Evolutionary conservation across 495 filamentous ascomycete species (phyloP), one percentile per base, ranked within the genome.

Genomic region (Terfezia boudieri): DNA sequence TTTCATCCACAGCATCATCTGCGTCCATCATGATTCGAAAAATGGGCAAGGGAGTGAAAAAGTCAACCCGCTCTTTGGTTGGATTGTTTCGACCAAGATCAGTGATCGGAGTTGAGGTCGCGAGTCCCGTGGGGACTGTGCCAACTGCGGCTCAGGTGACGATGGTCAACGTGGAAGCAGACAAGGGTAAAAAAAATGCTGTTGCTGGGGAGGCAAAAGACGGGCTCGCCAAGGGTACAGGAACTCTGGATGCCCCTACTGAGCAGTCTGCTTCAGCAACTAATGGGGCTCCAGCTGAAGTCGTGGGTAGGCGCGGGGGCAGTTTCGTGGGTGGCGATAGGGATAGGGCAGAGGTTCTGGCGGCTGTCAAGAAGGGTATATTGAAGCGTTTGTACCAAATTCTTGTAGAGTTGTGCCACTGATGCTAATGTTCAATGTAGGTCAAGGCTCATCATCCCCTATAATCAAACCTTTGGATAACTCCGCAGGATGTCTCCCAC

Each of bases 11-110:
- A 16, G 90, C 90, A 35, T 96, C 92, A 8, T 99, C 90, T 20
- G 90, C 90, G 23, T 96, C 92, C 37, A 82, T 99, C 58, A 99
- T 99, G 90, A 88, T 99, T 63, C 79, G 90, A 35, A 99, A 99
- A 73, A 96, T 99, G 92, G 92, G 90, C 61, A 83, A 85, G 57
- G 88, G 92, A 20, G 82, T 95, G 81, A 99, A 94, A 76, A 88
- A 85, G 67, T 80, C 83, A 16, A 82, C 80, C 22, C 73, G 87
- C 36, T 95, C 88, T 9, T 74, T 99, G 49, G 92, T 94, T 60
- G 90, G 90, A 32, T 71, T 99, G 9, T 99, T 99, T 70, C 75
- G 90, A 57, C 90, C 90, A 0, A 96, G 94, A 69, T 94, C 90
- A 2, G 72, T 92, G 36, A 75, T 88, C 63, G 88, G 86, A 14